Conservation (phyloP, 345 rosid genomes). For the Corchorus capsularis region DNA sequence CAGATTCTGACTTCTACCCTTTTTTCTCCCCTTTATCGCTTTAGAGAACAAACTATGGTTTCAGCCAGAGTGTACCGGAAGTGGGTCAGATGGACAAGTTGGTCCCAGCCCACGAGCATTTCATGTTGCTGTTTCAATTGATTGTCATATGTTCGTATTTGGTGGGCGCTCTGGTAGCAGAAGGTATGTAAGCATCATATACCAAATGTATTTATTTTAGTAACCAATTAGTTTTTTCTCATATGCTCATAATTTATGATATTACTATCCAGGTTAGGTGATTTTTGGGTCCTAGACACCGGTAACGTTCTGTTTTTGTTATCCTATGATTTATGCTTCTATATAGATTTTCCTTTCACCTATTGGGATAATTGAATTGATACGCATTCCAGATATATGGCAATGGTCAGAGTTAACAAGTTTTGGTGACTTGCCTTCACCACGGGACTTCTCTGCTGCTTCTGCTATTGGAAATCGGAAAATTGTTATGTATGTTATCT, state of each 20-base stretch:
- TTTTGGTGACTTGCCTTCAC: conserved; percentile 92
- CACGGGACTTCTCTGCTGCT: conserved; percentile 89
- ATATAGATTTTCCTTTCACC: neutral
- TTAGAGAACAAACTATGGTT: conserved; percentile 88
- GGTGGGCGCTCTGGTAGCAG: conserved; percentile 84
- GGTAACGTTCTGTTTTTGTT: conserved; percentile 42
- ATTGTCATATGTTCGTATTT: conserved; percentile 93
- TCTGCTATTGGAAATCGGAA: conserved; percentile 84
- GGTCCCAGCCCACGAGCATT: conserved; percentile 92
- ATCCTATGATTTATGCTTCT: neutral
- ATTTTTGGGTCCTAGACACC: conserved; percentile 97
- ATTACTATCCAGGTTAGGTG: conserved; percentile 70
- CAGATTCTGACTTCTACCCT: neutral
- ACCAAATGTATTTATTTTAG: neutral
- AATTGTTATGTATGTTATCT: conserved; percentile 63
- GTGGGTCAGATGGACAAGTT: conserved; percentile 77
- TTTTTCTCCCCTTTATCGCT: conserved; percentile 4
- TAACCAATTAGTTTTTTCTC: neutral
- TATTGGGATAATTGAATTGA: conserved; percentile 12
- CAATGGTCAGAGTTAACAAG: conserved; percentile 97
- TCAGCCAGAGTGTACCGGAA: conserved; percentile 89
- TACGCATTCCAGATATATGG: conserved; percentile 79
- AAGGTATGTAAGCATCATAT: conserved; percentile 48
- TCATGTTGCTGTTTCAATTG: conserved; percentile 91
- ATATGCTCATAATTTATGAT: conserved; percentile 18